A percentile compares a stretch with the other conserved stretches of the same genome.
Conservation (phyloP, 2,329 filamentous ascomycete species). For the Sporothrix euskadiensis region DNA sequence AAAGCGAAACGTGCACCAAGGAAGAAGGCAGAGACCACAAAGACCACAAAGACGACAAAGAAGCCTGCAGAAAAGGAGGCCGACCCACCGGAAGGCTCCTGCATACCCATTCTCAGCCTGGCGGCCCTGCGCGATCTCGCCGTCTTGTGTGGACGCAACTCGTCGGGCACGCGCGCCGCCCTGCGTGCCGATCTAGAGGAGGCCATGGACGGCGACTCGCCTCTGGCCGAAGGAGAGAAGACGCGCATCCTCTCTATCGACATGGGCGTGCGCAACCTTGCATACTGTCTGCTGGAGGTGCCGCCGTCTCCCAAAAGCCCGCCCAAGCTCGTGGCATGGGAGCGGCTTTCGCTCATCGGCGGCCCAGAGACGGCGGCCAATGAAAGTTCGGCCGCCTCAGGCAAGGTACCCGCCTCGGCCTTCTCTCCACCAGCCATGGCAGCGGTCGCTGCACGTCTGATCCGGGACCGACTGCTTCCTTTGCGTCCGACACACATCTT, state of each 20-base stretch:
- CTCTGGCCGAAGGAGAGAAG: slow-evolving; percentile 36
- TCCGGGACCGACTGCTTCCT: slow-evolving; percentile 43
- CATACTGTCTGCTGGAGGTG: slow-evolving; percentile 62
- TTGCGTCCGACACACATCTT: slow-evolving; percentile 67
- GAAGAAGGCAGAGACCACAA: background rate
- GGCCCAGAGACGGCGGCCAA: background rate
- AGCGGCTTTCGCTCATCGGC: slow-evolving; percentile 34
- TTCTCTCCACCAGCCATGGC: slow-evolving; percentile 43
- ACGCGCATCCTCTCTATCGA: slow-evolving; percentile 72
- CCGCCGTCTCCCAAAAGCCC: background rate
- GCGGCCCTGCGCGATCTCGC: slow-evolving; percentile 56
- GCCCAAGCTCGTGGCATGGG: slow-evolving; percentile 36
- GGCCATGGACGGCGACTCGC: background rate
- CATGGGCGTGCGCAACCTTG: slow-evolving; percentile 80
- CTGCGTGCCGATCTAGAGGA: slow-evolving; percentile 54
- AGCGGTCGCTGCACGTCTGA: slow-evolving; percentile 39
- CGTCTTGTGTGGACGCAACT: slow-evolving; percentile 60
- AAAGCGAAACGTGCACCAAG: background rate
- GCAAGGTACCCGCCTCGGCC: slow-evolving; percentile 21
- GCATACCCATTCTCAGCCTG: background rate
- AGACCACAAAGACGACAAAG: background rate
- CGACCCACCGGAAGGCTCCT: background rate
- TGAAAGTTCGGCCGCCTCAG: background rate
- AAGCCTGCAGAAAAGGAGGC: background rate
- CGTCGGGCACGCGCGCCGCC: slow-evolving; percentile 52